Evolutionary conservation across 139 green algal species (phyloP).

Genomic region (Chlorokybus atmophyticus): DNA sequence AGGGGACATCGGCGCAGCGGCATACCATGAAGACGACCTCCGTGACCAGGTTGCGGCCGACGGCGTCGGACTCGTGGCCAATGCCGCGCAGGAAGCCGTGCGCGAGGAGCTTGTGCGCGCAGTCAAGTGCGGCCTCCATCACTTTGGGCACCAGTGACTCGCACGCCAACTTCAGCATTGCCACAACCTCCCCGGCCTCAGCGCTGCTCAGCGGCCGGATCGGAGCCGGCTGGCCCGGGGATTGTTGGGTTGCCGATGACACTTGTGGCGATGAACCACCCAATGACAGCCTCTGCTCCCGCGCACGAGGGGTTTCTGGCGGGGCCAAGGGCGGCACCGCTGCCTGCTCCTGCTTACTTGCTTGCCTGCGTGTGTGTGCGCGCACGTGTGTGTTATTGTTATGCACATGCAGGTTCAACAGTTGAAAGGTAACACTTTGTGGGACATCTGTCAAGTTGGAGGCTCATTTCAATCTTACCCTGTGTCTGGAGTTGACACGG

Average conservation of each 20-base stretch:
- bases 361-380: too few relatives aligned
- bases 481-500: too few relatives aligned
- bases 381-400: too few relatives aligned
- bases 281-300: neutral
- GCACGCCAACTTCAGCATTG: slow-evolving; percentile 13
- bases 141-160: slow-evolving; percentile 26
- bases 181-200: slow-evolving; percentile 17
- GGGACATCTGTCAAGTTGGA: too few relatives aligned
- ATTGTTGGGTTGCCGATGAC: neutral
- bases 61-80: slow-evolving; percentile 10
- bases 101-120: slow-evolving; percentile 29
- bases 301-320: neutral
- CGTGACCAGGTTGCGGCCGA: slow-evolving; percentile 10
- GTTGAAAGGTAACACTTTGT: too few relatives aligned
- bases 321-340: neutral
- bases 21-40: slow-evolving; percentile 23
- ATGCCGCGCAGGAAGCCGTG: slow-evolving; percentile 26
- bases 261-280: neutral
- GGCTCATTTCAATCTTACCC: too few relatives aligned
- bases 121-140: slow-evolving; percentile 27
- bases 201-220: slow-evolving; percentile 1
- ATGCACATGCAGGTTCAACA: too few relatives aligned
- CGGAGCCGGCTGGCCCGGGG: neutral
- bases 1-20: slow-evolving; percentile 12
- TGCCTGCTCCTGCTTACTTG: too few relatives aligned